A percentile compares a stretch with the other conserved stretches of the same genome.
Evolutionary conservation across 768 basidiomycete species (phyloP).

Genomic region (Panus rudis): DNA sequence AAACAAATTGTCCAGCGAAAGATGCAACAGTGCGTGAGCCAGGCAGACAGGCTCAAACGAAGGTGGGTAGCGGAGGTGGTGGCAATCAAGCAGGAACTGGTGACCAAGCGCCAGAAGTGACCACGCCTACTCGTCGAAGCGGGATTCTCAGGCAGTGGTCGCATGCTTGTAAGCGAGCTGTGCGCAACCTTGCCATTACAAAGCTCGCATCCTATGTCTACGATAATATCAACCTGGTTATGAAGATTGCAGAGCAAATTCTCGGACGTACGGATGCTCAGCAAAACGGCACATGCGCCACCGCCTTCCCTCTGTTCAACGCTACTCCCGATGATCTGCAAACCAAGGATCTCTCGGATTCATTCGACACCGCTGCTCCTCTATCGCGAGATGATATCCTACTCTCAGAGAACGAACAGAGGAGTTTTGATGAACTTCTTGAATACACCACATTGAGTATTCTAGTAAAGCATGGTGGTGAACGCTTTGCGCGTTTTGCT

Average conservation of each 20-base stretch:
- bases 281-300: constrained; percentile 32
- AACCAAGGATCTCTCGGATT: constrained; percentile 8
- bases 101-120: not conserved
- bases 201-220: constrained; percentile 19
- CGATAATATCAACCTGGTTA: constrained; percentile 32
- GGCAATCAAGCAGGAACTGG: too few relatives aligned
- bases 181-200: constrained; percentile 18
- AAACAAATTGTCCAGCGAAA: not conserved
- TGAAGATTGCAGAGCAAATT: constrained; percentile 24
- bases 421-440: constrained; percentile 11
- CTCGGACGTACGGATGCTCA: constrained; percentile 27
- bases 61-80: too few relatives aligned
- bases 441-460: constrained; percentile 23
- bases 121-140: not conserved
- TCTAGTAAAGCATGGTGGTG: constrained; percentile 23
- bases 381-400: constrained; percentile 24
- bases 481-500: constrained; percentile 11
- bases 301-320: constrained; percentile 20
- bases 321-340: constrained; percentile 20
- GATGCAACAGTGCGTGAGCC: not conserved
- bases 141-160: constrained; percentile 8
- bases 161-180: constrained; percentile 11
- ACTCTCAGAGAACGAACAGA: constrained; percentile 13
- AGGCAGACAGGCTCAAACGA: too few relatives aligned
- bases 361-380: constrained; percentile 16